Evolutionary conservation across 495 filamentous ascomycete species (phyloP).

Genomic region (Penicillium fimorum): DNA sequence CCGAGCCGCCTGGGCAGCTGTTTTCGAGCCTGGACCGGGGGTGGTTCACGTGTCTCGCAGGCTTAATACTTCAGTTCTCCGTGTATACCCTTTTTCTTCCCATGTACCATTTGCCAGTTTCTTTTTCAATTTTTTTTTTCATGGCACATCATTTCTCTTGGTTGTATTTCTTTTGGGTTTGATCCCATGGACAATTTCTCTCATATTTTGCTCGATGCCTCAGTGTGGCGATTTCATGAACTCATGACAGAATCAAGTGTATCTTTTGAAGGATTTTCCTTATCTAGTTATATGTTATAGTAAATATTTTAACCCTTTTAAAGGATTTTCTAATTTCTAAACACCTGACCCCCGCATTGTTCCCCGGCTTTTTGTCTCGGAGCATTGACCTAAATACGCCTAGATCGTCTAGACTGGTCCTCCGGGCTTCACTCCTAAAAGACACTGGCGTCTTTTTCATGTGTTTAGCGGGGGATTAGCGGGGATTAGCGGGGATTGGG

Average conservation of each 20-base stretch:
- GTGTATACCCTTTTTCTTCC: constrained; percentile 29
- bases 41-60: constrained; percentile 19
- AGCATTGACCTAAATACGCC: constrained; percentile 5
- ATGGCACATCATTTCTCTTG: constrained; percentile 20
- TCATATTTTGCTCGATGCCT: not conserved
- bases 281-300: too few relatives aligned
- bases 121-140: constrained; percentile 11
- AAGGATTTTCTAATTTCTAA: too few relatives aligned
- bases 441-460: not conserved
- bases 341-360: constrained; percentile 3
- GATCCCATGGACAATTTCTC: not conserved
- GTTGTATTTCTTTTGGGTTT: constrained; percentile 7
- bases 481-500: not conserved
- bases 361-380: constrained; percentile 5
- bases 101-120: constrained; percentile 10
- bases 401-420: not conserved
- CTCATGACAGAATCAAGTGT: constrained; percentile 24
- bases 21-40: constrained; percentile 20
- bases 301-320: too few relatives aligned
- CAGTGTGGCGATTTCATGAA: constrained; percentile 9
- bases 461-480: not conserved
- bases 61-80: constrained; percentile 30
- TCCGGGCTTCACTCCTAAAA: not conserved
- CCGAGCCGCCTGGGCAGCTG: constrained; percentile 32
- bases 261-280: too few relatives aligned